Base-by-base conservation (phyloP, 2,329 filamentous ascomycete genomes). In the Septoria petroselini region DNA sequence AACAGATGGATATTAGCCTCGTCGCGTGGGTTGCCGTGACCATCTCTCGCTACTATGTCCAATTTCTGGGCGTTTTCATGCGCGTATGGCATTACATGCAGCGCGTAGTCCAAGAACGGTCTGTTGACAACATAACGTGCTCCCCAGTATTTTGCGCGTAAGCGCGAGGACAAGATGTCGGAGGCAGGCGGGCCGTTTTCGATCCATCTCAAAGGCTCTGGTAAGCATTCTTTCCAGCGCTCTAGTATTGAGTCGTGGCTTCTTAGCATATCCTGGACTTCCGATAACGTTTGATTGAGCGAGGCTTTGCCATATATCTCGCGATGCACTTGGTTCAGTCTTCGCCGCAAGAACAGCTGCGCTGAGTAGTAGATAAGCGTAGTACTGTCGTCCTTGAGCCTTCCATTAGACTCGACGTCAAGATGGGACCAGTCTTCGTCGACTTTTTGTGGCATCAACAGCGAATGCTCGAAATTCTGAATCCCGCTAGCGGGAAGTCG, bases 71-170 rank as follows among this genome's bases (percentile, higher is more conserved):
- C 9, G 14, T 59, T 60, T n/a, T 60, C 48, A 17, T 50, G 45
- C 15, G 62, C 43, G 23, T 62, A 58, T 4, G 61, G 64, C 56
- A 73, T 71, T 43, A 73, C 71, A 54, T 83, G 78, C 2, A 84
- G 73, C 2, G 77, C 79, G 47, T 80, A 76, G 58, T 81, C 79
- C 15, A 85, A 69, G 53, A 91, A 89, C 1, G 88, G 88, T 18
- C 93, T 81, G 66, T 93, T 86, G 19, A 91, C 91, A 64, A 97
- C 91, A 55, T 94, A 90, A 57, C 86, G 81, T 0, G 89, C 91
- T 15, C 93, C 93, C 76, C 91, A 97, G 69, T 93, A 97, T 68
- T 98, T 97, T 11, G 88, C 93, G 34, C 91, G 84, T 54, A 97
- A 76, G 17, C 93, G 82, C 25, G 91, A 91, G 9, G 82, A 77